Evolutionary conservation across 2,329 filamentous ascomycete genomes (phyloP).

Genomic region (Paradendryphiella salina): DNA sequence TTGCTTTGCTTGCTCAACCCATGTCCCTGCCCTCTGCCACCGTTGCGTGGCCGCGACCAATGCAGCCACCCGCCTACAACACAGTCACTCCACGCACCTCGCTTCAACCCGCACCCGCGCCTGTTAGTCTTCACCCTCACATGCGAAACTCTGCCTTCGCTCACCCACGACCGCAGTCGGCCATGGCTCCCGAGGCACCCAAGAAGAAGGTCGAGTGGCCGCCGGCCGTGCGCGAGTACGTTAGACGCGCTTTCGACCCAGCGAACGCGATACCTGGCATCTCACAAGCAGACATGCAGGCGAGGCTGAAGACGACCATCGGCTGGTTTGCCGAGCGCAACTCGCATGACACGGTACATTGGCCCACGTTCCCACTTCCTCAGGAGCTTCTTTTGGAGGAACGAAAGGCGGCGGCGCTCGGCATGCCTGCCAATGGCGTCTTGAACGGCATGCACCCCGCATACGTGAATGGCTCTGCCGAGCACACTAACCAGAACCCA

Average conservation of each 20-base stretch:
- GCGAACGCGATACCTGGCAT: slow-evolving; percentile 60
- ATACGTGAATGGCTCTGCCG: slow-evolving; percentile 21
- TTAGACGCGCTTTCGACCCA: slow-evolving; percentile 82
- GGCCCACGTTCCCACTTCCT: slow-evolving; percentile 80
- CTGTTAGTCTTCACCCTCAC: slow-evolving; percentile 22
- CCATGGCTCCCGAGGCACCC: slow-evolving; percentile 18
- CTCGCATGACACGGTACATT: slow-evolving; percentile 74
- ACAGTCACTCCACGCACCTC: slow-evolving; percentile 52
- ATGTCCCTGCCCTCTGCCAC: slow-evolving; percentile 40
- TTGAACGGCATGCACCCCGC: slow-evolving; percentile 22
- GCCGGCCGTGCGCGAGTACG: slow-evolving; percentile 80
- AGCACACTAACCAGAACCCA: slow-evolving; percentile 38
- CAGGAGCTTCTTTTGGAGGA: slow-evolving; percentile 80
- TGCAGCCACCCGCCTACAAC: slow-evolving; percentile 50
- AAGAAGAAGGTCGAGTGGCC: slow-evolving; percentile 74
- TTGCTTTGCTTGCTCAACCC: slow-evolving; percentile 6
- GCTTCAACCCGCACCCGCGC: slow-evolving; percentile 26
- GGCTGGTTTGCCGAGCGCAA: slow-evolving; percentile 75
- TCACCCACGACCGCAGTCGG: slow-evolving; percentile 25
- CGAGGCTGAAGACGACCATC: slow-evolving; percentile 83
- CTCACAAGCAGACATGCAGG: slow-evolving; percentile 70
- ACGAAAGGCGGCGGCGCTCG: slow-evolving; percentile 35
- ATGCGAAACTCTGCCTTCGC: slow-evolving; percentile 1
- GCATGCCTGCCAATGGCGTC: slow-evolving; percentile 37
- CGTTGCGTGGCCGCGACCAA: slow-evolving; percentile 33